Base-by-base conservation (phyloP, 495 filamentous ascomycete genomes). In the Venustampulla echinocandica region DNA sequence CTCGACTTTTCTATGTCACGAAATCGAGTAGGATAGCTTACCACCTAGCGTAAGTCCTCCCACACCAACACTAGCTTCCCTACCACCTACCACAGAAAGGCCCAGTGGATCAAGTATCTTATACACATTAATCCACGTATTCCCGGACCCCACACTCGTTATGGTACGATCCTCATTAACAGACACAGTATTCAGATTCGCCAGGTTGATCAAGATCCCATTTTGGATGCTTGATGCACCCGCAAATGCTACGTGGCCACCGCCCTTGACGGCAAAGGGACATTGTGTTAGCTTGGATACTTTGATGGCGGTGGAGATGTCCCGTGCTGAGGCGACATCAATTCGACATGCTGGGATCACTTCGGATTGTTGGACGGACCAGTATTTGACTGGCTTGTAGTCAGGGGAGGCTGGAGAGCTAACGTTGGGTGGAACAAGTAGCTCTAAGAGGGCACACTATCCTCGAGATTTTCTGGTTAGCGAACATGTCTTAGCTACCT, bases 201-300 rank as follows among this genome's bases (percentile, higher is more conserved):
- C 51, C 6, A 82, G 61, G 43, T 73, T 71, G 39, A 86, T 69
- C 18, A 78, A 69, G 2, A 84, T 68, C 13, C 80, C 79, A 17
- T 63, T 50, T n/a, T 70, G 42, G 46, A 70, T 69, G 50, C 66
- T 74, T 11, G 66, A 63, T 44, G 62, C 55, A 42, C 79, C 78
- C 11, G 58, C 49, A 43, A 66, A 69, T n/a, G 67, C 63, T 6
- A 61, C 65, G 52, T 79, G 76, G 0, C 77, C 76, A 11, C 75
- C 76, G 37, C 63, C 61, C 20, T 69, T 67, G 25, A 80, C 67
- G 9, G 68, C 66, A 49, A 80, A 79, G 4, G 62, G 45, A 21
- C 69, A 64, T 22, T 68, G 21, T 2, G 53, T 50, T 0, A 45
- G 21, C 15, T 53, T 58, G 7, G 70, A 48, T 3, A 63, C 42